Conservation (phyloP, 179 eudicot species). For the Nepenthes alata region DNA sequence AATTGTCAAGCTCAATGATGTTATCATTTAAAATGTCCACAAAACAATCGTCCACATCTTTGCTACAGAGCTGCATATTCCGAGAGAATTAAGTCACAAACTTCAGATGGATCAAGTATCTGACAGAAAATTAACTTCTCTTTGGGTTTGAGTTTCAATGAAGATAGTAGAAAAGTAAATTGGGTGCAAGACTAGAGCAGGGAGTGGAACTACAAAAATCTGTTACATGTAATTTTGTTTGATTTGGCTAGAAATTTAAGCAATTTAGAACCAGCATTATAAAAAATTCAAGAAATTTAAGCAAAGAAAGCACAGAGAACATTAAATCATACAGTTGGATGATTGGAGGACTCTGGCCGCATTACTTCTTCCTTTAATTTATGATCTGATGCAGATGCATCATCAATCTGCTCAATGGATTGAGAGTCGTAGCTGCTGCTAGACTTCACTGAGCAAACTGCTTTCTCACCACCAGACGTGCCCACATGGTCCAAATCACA, state of each 20-base stretch:
- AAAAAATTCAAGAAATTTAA: background rate
- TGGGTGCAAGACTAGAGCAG: no score
- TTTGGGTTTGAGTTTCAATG: no score
- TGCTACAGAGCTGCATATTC: background rate
- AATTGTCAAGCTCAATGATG: conserved; percentile 10
- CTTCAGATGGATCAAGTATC: no score
- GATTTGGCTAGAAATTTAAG: no score
- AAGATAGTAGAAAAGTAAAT: no score
- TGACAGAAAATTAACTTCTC: no score
- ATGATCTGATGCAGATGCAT: background rate
- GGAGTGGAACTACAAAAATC: no score
- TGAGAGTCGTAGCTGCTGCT: conserved; percentile 10
- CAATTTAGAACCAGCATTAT: no score
- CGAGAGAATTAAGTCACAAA: background rate
- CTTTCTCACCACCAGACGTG: background rate
- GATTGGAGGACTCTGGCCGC: conserved; percentile 7
- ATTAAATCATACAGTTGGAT: background rate
- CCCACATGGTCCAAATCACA: background rate
- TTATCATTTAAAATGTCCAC: conserved; percentile 12
- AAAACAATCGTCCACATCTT: conserved; percentile 9
- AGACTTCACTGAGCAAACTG: conserved; percentile 5
- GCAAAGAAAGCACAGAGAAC: background rate
- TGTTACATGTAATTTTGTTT: no score
- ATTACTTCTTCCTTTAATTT: background rate
- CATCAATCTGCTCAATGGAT: conserved; percentile 8